Evolutionary conservation across 352 stramenopile genomes (phyloP).

Genomic region (Elongisporangium undulatum): DNA sequence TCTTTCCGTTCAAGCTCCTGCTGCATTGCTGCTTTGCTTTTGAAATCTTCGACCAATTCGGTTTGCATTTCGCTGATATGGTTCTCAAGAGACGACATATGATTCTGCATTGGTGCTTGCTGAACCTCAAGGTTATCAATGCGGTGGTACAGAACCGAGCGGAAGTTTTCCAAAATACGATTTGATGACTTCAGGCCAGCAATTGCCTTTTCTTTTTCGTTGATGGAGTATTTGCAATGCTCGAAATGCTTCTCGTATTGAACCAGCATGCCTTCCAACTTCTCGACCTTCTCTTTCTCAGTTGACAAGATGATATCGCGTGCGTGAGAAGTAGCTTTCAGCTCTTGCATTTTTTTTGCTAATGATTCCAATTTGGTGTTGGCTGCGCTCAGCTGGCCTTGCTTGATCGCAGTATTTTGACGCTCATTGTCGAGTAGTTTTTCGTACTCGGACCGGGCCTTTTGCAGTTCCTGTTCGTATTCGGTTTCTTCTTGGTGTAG

Average conservation of each 20-base stretch:
- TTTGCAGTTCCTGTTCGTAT: constrained; percentile 74
- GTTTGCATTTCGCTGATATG: constrained; percentile 78
- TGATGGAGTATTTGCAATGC: constrained; percentile 49
- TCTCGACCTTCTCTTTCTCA: constrained; percentile 58
- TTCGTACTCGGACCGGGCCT: constrained; percentile 51
- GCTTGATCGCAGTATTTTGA: constrained; percentile 77
- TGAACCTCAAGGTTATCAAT: constrained; percentile 72
- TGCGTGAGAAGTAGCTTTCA: constrained; percentile 65
- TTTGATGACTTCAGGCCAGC: constrained; percentile 64
- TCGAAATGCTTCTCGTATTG: constrained; percentile 80
- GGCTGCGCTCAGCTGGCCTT: constrained; percentile 69
- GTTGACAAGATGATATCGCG: constrained; percentile 69
- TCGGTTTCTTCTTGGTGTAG: constrained; percentile 76
- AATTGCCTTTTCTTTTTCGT: constrained; percentile 73
- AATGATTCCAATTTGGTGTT: constrained; percentile 81
- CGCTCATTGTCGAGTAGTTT: constrained; percentile 61
- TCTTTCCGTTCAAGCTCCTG: constrained; percentile 73
- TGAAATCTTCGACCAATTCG: constrained; percentile 71
- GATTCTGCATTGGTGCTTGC: constrained; percentile 64
- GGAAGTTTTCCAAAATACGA: constrained; percentile 78
- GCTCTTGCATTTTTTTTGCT: constrained; percentile 82
- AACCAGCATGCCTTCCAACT: constrained; percentile 54
- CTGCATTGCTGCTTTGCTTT: constrained; percentile 48
- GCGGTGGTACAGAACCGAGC: constrained; percentile 69
- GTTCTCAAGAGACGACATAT: constrained; percentile 46